Evolutionary conservation across 257 asterid species (phyloP).

Genomic region (Solanum bulbocastanum): DNA sequence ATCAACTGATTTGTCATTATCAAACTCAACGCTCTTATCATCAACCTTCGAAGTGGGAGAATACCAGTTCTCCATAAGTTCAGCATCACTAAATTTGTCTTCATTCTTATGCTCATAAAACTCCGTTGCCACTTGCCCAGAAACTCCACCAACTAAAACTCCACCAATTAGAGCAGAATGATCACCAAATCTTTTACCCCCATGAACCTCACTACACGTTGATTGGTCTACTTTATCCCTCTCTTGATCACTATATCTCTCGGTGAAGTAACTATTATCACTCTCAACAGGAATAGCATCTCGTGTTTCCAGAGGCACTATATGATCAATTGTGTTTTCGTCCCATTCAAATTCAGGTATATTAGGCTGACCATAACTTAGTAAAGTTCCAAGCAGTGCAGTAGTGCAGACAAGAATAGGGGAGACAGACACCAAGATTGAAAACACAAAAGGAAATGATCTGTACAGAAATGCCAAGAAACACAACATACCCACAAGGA

Average conservation of each 20-base stretch:
- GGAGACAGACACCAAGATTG: constrained; percentile 58
- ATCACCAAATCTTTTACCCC: constrained; percentile 15
- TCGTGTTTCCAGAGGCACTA: constrained; percentile 23
- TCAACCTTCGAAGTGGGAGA: background rate
- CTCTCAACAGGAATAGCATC: constrained; percentile 25
- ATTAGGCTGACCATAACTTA: constrained; percentile 74
- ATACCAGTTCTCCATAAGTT: constrained; percentile 13
- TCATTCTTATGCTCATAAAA: background rate
- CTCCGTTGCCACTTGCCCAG: constrained; percentile 8
- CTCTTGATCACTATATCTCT: constrained; percentile 30
- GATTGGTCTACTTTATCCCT: constrained; percentile 14
- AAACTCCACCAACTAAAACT: constrained; percentile 28
- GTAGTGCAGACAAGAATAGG: constrained; percentile 89
- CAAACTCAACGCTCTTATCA: background rate
- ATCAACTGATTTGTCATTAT: background rate
- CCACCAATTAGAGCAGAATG: background rate
- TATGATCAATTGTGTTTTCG: constrained; percentile 20
- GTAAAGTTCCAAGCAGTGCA: constrained; percentile 69
- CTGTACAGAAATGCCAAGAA: constrained; percentile 55
- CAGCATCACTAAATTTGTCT: constrained; percentile 6
- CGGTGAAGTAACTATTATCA: constrained; percentile 17
- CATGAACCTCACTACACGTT: constrained; percentile 8
- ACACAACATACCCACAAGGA: constrained; percentile 55
- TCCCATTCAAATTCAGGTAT: constrained; percentile 61
- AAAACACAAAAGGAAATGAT: constrained; percentile 63